Evolutionary conservation across 345 rosid species (phyloP).

Genomic region (Anacardium occidentale): DNA sequence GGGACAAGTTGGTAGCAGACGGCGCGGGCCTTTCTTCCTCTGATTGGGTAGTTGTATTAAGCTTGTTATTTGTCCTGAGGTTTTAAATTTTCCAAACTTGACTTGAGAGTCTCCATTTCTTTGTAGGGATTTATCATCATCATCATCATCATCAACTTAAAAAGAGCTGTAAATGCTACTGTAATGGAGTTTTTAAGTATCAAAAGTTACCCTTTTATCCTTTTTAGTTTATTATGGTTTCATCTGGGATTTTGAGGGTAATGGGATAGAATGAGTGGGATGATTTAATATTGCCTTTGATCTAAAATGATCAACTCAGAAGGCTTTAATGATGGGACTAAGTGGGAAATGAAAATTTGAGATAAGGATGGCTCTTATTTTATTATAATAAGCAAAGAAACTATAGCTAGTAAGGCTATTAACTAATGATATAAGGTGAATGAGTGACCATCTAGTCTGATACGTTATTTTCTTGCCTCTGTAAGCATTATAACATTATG

Average conservation of each 20-base stretch:
- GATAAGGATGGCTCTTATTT: not conserved
- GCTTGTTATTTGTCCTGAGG: not conserved
- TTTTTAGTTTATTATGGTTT: too few relatives aligned
- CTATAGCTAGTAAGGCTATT: not conserved
- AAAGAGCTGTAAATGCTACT: not conserved
- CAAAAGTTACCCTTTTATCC: not conserved
- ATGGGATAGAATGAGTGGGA: not conserved
- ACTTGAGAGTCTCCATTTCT: not conserved
- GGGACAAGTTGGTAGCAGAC: slow-evolving; percentile 27
- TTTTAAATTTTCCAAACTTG: not conserved
- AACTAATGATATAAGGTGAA: too few relatives aligned
- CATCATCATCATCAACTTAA: not conserved
- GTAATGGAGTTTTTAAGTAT: not conserved
- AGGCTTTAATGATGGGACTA: slow-evolving; percentile 6
- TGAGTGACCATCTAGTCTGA: too few relatives aligned
- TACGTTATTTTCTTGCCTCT: too few relatives aligned
- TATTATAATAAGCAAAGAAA: not conserved
- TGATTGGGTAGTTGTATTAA: slow-evolving; percentile 7
- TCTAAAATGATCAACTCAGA: not conserved
- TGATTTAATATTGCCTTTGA: slow-evolving; percentile 12
- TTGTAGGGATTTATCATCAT: slow-evolving; percentile 2
- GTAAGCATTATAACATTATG: not conserved
- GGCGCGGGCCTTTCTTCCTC: slow-evolving; percentile 35
- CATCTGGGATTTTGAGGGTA: too few relatives aligned
- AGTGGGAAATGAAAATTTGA: not conserved